Percentiles rank a stretch among this genome's conserved stretches.
phyloP scores from a whole-genome alignment of 495 filamentous ascomycete species.

The Neurospora sp. region DNA sequence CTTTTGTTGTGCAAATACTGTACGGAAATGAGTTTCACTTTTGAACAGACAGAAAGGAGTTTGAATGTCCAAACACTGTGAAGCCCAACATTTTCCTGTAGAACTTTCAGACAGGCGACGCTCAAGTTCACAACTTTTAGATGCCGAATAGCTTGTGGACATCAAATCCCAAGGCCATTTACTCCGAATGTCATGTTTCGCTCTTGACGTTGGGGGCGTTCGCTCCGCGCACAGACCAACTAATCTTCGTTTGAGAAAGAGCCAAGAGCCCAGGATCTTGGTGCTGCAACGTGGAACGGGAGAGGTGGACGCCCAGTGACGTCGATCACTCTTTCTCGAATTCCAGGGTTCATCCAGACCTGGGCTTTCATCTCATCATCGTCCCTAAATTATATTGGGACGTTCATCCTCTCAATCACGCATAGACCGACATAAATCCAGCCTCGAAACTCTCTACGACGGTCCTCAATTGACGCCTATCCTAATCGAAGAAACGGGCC shows the following conservation, averaged over 20 bases:
- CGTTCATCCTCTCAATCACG: background rate
- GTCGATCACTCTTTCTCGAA: conserved; percentile 3
- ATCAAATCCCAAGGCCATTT: background rate
- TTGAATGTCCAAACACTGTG: background rate
- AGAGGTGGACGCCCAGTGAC: conserved; percentile 4
- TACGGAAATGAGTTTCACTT: background rate
- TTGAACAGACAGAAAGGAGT: background rate
- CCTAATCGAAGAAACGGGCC: background rate
- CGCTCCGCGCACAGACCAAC: background rate
- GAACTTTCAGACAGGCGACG: background rate
- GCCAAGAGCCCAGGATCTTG: background rate
- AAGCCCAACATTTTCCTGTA: background rate
- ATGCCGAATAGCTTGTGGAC: background rate
- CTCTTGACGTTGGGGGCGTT: background rate
- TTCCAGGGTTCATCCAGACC: background rate
- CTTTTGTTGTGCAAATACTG: background rate
- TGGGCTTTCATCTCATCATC: background rate
- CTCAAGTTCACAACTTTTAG: background rate
- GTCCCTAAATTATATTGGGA: background rate
- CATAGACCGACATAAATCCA: background rate
- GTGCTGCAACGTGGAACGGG: background rate
- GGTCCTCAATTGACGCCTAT: background rate
- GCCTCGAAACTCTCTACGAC: background rate
- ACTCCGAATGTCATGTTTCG: background rate
- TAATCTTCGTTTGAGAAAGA: background rate